phyloP scores from a whole-genome alignment of 2,329 filamentous ascomycete species.

The Alternaria panax region DNA sequence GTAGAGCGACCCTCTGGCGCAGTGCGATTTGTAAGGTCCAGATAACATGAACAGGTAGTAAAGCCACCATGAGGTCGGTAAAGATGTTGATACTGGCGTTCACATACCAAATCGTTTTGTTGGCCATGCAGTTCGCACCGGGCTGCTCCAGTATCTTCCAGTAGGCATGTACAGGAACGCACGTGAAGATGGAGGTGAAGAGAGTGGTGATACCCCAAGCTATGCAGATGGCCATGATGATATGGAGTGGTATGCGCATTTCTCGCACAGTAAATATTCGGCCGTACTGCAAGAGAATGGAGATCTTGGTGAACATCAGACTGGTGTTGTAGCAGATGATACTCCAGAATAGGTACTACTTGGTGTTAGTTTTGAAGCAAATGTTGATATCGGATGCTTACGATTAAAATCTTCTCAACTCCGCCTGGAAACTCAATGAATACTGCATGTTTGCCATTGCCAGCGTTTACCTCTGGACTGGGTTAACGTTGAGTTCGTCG shows the following conservation, averaged over 20 bases:
- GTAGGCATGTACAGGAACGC: slow-evolving; percentile 32
- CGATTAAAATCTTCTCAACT: slow-evolving; percentile 22
- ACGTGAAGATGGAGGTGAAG: slow-evolving; percentile 28
- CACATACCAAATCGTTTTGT: slow-evolving; percentile 28
- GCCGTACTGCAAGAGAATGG: slow-evolving; percentile 39
- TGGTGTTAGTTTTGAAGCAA: slow-evolving; percentile 4
- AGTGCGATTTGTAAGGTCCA: slow-evolving; percentile 34
- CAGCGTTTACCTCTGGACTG: slow-evolving; percentile 25
- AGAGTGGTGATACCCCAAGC: slow-evolving; percentile 22
- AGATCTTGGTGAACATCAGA: slow-evolving; percentile 36
- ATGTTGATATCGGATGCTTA: slow-evolving; percentile 1
- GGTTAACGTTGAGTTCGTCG: slow-evolving; percentile 5
- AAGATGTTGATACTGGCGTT: slow-evolving; percentile 35
- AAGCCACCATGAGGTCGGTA: slow-evolving; percentile 35
- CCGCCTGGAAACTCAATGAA: slow-evolving; percentile 26
- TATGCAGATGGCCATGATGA: slow-evolving; percentile 30
- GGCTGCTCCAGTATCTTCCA: slow-evolving; percentile 28
- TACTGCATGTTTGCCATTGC: slow-evolving; percentile 34
- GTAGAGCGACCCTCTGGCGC: slow-evolving; percentile 30
- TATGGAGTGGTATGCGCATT: slow-evolving; percentile 33
- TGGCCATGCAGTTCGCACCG: slow-evolving; percentile 25
- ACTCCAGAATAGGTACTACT: slow-evolving; percentile 37
- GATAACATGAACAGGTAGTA: slow-evolving; percentile 33
- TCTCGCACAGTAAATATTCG: slow-evolving; percentile 35
- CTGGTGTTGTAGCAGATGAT: slow-evolving; percentile 35